phyloP scores from a whole-genome alignment of 1,284 basidiomycete species.

The Apiotrichum porosum region DNA sequence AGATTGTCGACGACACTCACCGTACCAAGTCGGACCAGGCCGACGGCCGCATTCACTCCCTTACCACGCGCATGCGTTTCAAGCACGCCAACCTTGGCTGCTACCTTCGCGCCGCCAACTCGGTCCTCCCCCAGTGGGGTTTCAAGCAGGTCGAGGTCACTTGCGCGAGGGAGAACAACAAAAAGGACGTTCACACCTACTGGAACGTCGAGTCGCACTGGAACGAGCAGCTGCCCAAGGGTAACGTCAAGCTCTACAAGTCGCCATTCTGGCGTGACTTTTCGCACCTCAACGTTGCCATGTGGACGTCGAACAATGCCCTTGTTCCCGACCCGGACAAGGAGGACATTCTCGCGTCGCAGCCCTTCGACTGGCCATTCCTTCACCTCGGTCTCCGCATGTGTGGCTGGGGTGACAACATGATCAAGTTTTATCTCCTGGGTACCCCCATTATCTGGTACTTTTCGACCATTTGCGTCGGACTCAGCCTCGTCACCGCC shows the following conservation, averaged over 20 bases:
- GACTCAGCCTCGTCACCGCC: constrained; percentile 57
- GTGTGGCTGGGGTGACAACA: constrained; percentile 90
- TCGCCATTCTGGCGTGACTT: constrained; percentile 96
- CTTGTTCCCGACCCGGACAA: constrained; percentile 96
- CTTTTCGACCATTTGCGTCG: constrained; percentile 66
- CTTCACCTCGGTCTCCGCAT: constrained; percentile 83
- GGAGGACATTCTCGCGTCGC: constrained; percentile 91
- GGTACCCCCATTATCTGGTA: constrained; percentile 94
- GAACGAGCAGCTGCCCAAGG: constrained; percentile 82
- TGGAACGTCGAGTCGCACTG: constrained; percentile 99
- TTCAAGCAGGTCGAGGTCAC: constrained; percentile 98
- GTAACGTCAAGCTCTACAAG: constrained; percentile 73
- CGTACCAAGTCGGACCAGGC: constrained; percentile 58
- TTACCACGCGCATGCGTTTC: constrained; percentile 86
- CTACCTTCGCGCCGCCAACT: constrained; percentile 85
- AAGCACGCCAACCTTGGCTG: constrained; percentile 72
- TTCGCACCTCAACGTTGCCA: constrained; percentile 97
- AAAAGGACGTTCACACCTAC: constrained; percentile 77
- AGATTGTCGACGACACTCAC: constrained; percentile 84
- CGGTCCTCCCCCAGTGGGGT: constrained; percentile 91
- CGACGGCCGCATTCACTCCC: constrained; percentile 67
- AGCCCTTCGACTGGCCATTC: constrained; percentile 90
- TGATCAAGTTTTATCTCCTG: constrained; percentile 88
- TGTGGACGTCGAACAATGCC: constrained; percentile 99
- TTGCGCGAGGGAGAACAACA: constrained; percentile 84